phyloP scores from a whole-genome alignment of 371 early-diverging fungal species.

The Entomophthora muscae region DNA sequence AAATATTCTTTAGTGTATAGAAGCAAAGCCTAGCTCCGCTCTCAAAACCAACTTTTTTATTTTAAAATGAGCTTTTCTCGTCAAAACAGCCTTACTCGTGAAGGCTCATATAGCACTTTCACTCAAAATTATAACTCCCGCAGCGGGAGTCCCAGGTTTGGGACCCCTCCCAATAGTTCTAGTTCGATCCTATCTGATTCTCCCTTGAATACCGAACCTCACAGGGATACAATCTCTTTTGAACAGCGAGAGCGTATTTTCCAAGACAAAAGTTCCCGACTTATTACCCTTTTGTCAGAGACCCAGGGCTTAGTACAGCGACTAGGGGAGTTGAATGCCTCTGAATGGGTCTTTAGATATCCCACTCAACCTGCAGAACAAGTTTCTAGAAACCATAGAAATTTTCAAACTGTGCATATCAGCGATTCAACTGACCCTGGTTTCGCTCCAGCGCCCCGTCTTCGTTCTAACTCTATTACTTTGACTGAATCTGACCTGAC shows the following conservation, averaged over 20 bases:
- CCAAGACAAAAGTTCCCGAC: background rate
- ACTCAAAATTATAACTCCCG: too few relatives aligned
- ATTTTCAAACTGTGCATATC: background rate
- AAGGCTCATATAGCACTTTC: too few relatives aligned
- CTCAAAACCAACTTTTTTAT: too few relatives aligned
- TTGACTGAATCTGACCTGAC: background rate
- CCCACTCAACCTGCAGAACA: background rate
- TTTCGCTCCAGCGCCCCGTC: background rate
- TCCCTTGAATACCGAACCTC: background rate
- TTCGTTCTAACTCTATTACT: background rate
- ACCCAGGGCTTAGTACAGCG: background rate
- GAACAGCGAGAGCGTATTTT: constrained; percentile 12
- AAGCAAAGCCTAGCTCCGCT: too few relatives aligned
- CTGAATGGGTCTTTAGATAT: constrained; percentile 6
- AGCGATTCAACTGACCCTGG: background rate
- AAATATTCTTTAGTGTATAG: too few relatives aligned
- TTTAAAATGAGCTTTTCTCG: too few relatives aligned
- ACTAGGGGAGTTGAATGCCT: background rate
- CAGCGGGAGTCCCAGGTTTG: background rate
- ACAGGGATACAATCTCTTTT: constrained; percentile 19
- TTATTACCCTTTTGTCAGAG: background rate
- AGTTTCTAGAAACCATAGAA: background rate
- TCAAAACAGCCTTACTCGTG: too few relatives aligned
- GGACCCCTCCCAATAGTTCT: background rate
- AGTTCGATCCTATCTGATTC: background rate